Evolutionary conservation across 2,329 filamentous ascomycete genomes (phyloP), one percentile per base, ranked within the genome.

Genomic region (Dendryphion nanum): DNA sequence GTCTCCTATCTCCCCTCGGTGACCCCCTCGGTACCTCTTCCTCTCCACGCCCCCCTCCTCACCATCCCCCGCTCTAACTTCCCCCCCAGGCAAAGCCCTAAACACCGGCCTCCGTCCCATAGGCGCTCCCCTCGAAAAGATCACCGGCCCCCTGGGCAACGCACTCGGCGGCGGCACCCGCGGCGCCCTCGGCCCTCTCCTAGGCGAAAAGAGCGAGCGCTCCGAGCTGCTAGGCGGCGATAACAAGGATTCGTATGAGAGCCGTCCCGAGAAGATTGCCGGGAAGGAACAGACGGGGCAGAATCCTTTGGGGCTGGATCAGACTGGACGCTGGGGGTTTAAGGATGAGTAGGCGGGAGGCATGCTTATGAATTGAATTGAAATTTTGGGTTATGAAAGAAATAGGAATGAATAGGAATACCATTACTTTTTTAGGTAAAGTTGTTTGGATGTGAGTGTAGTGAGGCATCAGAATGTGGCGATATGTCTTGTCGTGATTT

Each of bases 241-340:
- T 28, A 69, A 69, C 47, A 63, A 61, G 38, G 65, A 69, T 45
- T 59, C 52, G 30, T 68, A 67, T 40, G 50, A 48, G 38, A 47
- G 46, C 18, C 59, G 53, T 39, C 58, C 58, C 14, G 63, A 67
- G 41, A 62, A 51, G 30, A 57, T 69, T 49, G 65, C 53, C 1
- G 64, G 64, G 0, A 65, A 63, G 51, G 55, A 66, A 42, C 64
- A 66, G 59, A 64, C 61, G 31, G 64, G 61, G 15, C 31, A 61
- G 13, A 69, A 69, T 49, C 65, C 65, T 13, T 29, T 69, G 48
- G 66, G 66, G 0, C 35, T 69, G 58, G 61, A 67, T 51, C 50
- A 65, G 47, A 64, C 54, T 7, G 64, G 63, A 15, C 28, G 57
- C 38, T 64, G 57, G 55, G 61, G 62, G 30, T 67, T 67, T 41